These are phyloP conservation scores for Herpetomonas tarakana DNA, from an alignment of 208 protist genomes.

Conservation along the genomic window DNA sequence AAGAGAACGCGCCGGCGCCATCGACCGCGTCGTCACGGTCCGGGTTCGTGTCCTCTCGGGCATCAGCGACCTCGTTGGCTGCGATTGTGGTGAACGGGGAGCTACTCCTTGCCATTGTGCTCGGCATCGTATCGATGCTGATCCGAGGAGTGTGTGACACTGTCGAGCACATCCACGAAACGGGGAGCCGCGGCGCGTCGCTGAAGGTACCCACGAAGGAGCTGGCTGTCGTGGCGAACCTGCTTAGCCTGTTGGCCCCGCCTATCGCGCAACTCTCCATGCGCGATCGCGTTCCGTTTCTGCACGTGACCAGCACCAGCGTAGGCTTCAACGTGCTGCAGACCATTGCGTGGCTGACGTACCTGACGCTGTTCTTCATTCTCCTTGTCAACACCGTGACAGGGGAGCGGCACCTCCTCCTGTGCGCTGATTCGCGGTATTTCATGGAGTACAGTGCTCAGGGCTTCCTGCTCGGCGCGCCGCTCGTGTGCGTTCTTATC, in stretches of 20 bases:
- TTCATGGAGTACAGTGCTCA: conserved; percentile 41
- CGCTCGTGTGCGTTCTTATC: conserved; percentile 47
- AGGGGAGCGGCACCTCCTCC: neutral
- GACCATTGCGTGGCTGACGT: conserved; percentile 62
- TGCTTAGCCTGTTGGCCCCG: conserved; percentile 40
- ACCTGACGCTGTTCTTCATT: conserved; percentile 24
- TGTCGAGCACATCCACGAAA: neutral
- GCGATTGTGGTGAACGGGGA: conserved; percentile 56
- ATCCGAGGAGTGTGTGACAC: conserved; percentile 52
- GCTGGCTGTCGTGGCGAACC: conserved; percentile 28
- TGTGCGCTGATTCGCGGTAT: conserved; percentile 7
- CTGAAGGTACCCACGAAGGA: conserved; percentile 12
- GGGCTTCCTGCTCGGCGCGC: conserved; percentile 40
- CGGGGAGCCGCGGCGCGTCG: neutral
- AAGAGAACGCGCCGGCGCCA: no score
- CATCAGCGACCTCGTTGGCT: no score
- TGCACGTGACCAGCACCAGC: conserved; percentile 29
- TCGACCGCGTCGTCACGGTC: no score
- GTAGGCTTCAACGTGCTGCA: conserved; percentile 55
- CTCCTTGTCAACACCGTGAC: conserved; percentile 1
- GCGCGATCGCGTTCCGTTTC: conserved; percentile 37
- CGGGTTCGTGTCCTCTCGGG: no score
- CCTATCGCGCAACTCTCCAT: conserved; percentile 63
- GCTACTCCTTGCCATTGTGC: conserved; percentile 52
- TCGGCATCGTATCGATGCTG: conserved; percentile 41